Conservation (phyloP, 805 yeast species). For the Kuraishia ogatae region DNA sequence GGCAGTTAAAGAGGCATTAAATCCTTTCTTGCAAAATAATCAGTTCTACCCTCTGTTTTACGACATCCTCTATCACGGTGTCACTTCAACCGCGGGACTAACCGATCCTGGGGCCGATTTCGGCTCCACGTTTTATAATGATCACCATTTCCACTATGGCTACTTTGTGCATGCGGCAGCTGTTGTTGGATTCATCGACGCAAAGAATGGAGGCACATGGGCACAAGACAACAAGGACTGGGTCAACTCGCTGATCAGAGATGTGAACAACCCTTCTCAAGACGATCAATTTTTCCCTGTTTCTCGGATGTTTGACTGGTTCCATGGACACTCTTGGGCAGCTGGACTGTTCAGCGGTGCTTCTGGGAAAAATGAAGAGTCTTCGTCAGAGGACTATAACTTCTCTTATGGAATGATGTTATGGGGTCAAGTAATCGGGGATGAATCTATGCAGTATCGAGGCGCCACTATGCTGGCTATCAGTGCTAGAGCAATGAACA, state of each 20-base stretch:
- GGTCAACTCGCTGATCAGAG: slow-evolving; percentile 54
- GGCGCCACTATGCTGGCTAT: slow-evolving; percentile 56
- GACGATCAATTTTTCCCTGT: slow-evolving; percentile 55
- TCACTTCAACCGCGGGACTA: slow-evolving; percentile 44
- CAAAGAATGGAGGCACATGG: slow-evolving; percentile 43
- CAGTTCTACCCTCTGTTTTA: slow-evolving; percentile 43
- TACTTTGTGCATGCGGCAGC: slow-evolving; percentile 57
- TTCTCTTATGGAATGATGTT: slow-evolving; percentile 60
- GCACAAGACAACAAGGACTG: slow-evolving; percentile 37
- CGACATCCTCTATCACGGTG: slow-evolving; percentile 47
- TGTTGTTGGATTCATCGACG: slow-evolving; percentile 48
- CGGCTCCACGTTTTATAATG: slow-evolving; percentile 44
- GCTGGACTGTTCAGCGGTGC: slow-evolving; percentile 63
- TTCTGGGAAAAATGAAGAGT: slow-evolving; percentile 73
- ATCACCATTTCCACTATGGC: slow-evolving; percentile 52
- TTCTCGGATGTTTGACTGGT: slow-evolving; percentile 70
- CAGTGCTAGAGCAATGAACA: slow-evolving; percentile 42
- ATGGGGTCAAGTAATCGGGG: slow-evolving; percentile 51
- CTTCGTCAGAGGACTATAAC: slow-evolving; percentile 68
- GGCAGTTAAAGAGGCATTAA: slow-evolving; percentile 37
- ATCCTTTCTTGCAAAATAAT: slow-evolving; percentile 27
- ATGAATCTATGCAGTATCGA: slow-evolving; percentile 41
- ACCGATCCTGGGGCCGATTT: slow-evolving; percentile 37
- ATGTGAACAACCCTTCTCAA: slow-evolving; percentile 51
- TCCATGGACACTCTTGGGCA: slow-evolving; percentile 73